A percentile compares a stretch with the other conserved stretches of the same genome.
Conservation (phyloP, 495 filamentous ascomycete genomes). For the Penicillium ochrochloron region DNA sequence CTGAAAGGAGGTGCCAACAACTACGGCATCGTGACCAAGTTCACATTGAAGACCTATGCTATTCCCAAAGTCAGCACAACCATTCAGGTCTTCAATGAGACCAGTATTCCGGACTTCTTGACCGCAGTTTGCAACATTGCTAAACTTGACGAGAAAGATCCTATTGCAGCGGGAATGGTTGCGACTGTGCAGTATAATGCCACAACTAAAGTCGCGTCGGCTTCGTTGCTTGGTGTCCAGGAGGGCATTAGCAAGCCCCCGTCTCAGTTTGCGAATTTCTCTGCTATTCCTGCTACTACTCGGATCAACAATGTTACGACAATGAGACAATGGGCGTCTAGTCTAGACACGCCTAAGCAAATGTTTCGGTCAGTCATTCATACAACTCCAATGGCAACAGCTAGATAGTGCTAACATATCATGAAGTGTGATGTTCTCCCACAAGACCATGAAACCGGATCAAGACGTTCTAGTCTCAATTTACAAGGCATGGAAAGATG, state of each 20-base stretch:
- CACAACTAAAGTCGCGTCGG: slow-evolving; percentile 22
- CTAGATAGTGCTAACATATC: neutral
- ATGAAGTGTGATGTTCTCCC: slow-evolving; percentile 29
- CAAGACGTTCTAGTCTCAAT: slow-evolving; percentile 23
- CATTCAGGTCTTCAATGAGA: slow-evolving; percentile 42
- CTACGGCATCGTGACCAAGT: slow-evolving; percentile 51
- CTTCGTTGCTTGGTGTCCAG: slow-evolving; percentile 33
- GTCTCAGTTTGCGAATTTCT: slow-evolving; percentile 36
- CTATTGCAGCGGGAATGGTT: slow-evolving; percentile 33
- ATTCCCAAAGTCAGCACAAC: slow-evolving; percentile 44
- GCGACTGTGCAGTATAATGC: slow-evolving; percentile 31
- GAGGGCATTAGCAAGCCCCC: slow-evolving; percentile 34
- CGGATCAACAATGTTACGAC: slow-evolving; percentile 35
- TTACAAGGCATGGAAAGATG: slow-evolving; percentile 34
- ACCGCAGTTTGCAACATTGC: slow-evolving; percentile 26
- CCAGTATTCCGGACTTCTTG: slow-evolving; percentile 22
- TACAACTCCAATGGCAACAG: too few species aligned
- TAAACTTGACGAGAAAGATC: slow-evolving; percentile 21
- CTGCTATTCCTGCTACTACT: slow-evolving; percentile 21
- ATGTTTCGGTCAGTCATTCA: slow-evolving; percentile 29
- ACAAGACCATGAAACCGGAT: slow-evolving; percentile 33
- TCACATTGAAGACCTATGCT: slow-evolving; percentile 48
- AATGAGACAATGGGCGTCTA: slow-evolving; percentile 19
- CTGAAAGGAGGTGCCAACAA: slow-evolving; percentile 48
- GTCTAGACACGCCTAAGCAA: slow-evolving; percentile 36